Base-by-base conservation (phyloP, 1,139 yeast species). In the Lodderomyces oxycetoniae region DNA sequence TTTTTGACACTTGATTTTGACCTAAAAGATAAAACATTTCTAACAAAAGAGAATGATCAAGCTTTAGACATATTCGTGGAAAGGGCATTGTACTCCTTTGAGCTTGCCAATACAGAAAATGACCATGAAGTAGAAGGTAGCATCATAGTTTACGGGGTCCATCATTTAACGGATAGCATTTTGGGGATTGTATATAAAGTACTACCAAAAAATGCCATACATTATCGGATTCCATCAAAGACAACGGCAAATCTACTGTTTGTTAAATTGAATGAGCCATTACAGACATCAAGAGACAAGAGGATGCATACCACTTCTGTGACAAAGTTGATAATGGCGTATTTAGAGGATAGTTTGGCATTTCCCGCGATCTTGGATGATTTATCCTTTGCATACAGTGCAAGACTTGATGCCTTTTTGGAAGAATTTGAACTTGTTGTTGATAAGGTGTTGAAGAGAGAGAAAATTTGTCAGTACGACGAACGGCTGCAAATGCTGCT, bases 221-320 rank as follows among this genome's bases (percentile, higher is more conserved):
- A 56, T 33, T 63, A 62, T 40, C 50, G 54, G 17, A 59, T 59
- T 12, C 40, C 50, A 13, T 60, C 65, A 4, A 52, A 51, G 35
- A 44, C 48, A 20, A 59, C 55, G 12, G 49, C 50, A 20, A 45
- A 47, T 21, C 37, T 64, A 13, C 59, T 48, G 11, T 57, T 59
- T 38, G 35, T 46, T 10, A 34, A 41, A 28, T 34, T 46, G 7
- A 34, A 32, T 3, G 28, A 26, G 4, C 37, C 41, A 6, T 32
- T 43, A 11, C 33, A 30, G 7, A 4, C 4, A 15, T 8, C n/a
- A 5, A 21, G 22, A 7, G 26, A 28, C 8, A 14, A 23, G 3
- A 10, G 11, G 10, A 26, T 30, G 5, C 23, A 33, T 7, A 40
- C 33, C 4, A 36, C 48, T 9, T 45, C 48, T 10, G 36, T 42